phyloP scores from a whole-genome alignment of 2,329 filamentous ascomycete genomes.

The Thyridium curvatum region DNA sequence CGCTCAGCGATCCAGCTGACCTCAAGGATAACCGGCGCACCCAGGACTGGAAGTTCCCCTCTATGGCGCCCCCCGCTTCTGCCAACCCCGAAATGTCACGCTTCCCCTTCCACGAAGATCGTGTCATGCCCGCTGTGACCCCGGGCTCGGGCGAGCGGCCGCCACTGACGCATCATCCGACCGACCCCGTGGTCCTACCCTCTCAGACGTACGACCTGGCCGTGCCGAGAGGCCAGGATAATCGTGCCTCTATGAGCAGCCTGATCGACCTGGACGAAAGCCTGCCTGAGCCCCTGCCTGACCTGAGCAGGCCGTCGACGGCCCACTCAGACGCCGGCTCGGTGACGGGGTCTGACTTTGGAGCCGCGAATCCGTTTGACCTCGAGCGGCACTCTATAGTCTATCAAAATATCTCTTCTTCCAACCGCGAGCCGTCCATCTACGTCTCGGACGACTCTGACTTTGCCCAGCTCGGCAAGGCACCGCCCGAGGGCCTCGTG shows the following conservation, averaged over 20 bases:
- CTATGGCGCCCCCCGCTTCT: conserved; percentile 41
- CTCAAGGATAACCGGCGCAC: conserved; percentile 32
- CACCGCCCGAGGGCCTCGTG: conserved; percentile 13
- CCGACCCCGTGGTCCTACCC: conserved; percentile 33
- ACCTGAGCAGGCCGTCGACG: conserved; percentile 49
- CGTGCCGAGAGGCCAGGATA: conserved; percentile 18
- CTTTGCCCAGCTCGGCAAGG: conserved; percentile 28
- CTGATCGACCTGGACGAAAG: conserved; percentile 28
- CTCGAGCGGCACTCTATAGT: conserved; percentile 57
- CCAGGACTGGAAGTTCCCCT: conserved; percentile 48
- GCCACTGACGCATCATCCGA: conserved; percentile 37
- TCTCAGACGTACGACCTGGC: conserved; percentile 28
- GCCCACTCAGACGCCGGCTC: conserved; percentile 54
- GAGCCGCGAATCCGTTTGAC: conserved; percentile 53
- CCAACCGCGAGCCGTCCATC: conserved; percentile 49
- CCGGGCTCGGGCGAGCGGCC: conserved; percentile 28
- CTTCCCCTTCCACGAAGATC: conserved; percentile 32
- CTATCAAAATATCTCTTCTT: conserved; percentile 30
- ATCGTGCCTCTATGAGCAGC: conserved; percentile 26
- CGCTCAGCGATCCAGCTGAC: conserved; percentile 53
- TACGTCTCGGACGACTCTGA: conserved; percentile 55
- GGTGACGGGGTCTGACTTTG: conserved; percentile 48
- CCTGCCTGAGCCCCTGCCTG: conserved; percentile 38
- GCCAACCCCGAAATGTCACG: conserved; percentile 40
- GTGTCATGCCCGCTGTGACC: conserved; percentile 1